phyloP scores from a whole-genome alignment of 129 eudicot genomes.

The Chrysanthemum makinoi region DNA sequence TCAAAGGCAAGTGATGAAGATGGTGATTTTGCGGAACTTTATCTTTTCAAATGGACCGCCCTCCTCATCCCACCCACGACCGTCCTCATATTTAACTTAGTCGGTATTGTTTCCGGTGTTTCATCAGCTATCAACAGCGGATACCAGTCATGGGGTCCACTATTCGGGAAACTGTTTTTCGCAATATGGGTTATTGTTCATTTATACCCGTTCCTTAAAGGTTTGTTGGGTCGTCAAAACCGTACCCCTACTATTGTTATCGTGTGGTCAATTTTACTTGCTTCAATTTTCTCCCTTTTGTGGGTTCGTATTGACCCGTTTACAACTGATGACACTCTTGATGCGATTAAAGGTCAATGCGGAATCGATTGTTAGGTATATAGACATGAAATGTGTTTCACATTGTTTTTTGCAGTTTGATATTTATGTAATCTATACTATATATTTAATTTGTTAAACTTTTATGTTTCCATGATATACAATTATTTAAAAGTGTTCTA shows the following conservation, averaged over 20 bases:
- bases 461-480: neutral
- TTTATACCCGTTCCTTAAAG: constrained; percentile 79
- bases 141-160: constrained; percentile 84
- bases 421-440: constrained; percentile 8
- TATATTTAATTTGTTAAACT: constrained; percentile 1
- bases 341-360: constrained; percentile 49
- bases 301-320: constrained; percentile 89
- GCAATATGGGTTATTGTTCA: constrained; percentile 82
- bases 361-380: constrained; percentile 60
- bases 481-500: neutral
- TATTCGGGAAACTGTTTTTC: constrained; percentile 70
- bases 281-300: constrained; percentile 73
- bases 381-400: constrained; percentile 14
- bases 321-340: constrained; percentile 27
- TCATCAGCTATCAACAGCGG: constrained; percentile 79
- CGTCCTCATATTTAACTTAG: constrained; percentile 62
- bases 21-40: constrained; percentile 75
- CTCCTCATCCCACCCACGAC: constrained; percentile 90
- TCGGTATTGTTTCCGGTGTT: constrained; percentile 73
- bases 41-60: constrained; percentile 80
- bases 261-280: constrained; percentile 81
- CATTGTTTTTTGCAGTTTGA: constrained; percentile 7
- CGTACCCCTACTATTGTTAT: constrained; percentile 81
- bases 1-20: constrained; percentile 83
- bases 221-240: constrained; percentile 76